These are phyloP conservation scores for Friedmanniomyces simplex DNA, from an alignment of 495 filamentous ascomycete genomes.

Conservation along the genomic window DNA sequence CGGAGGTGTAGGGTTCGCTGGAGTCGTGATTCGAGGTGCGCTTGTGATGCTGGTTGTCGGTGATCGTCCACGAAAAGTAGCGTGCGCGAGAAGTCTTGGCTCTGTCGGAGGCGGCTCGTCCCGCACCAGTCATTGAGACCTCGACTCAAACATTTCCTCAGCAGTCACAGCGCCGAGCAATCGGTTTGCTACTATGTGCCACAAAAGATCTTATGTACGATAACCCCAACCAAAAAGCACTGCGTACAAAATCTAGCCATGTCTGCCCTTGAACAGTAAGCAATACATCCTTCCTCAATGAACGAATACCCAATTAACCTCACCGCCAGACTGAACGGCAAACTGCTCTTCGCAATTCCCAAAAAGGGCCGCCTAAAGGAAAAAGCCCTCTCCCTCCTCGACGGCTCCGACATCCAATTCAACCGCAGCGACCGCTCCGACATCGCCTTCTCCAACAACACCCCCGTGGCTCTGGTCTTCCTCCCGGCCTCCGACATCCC, in stretches of 20 bases:
- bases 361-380: slow-evolving; percentile 94
- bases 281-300: slow-evolving; percentile 2
- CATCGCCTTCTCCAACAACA: slow-evolving; percentile 92
- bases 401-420: slow-evolving; percentile 93
- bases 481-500: slow-evolving; percentile 95
- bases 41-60: neutral
- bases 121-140: slow-evolving; percentile 7
- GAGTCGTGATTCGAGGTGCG: neutral
- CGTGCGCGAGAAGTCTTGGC: neutral
- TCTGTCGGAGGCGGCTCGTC: neutral
- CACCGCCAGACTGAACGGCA: slow-evolving; percentile 65
- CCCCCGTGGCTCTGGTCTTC: slow-evolving; percentile 91
- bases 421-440: slow-evolving; percentile 84
- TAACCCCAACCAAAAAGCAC: neutral
- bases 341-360: slow-evolving; percentile 89
- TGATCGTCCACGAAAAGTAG: neutral
- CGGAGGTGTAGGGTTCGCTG: neutral
- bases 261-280: slow-evolving; percentile 1
- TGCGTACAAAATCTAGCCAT: neutral
- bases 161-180: neutral
- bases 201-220: neutral
- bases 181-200: neutral
- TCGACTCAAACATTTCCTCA: neutral
- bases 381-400: slow-evolving; percentile 74
- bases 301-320: slow-evolving; percentile 14